Conservation (phyloP, 176 grass and related monocot species). For the Typha latifolia region DNA sequence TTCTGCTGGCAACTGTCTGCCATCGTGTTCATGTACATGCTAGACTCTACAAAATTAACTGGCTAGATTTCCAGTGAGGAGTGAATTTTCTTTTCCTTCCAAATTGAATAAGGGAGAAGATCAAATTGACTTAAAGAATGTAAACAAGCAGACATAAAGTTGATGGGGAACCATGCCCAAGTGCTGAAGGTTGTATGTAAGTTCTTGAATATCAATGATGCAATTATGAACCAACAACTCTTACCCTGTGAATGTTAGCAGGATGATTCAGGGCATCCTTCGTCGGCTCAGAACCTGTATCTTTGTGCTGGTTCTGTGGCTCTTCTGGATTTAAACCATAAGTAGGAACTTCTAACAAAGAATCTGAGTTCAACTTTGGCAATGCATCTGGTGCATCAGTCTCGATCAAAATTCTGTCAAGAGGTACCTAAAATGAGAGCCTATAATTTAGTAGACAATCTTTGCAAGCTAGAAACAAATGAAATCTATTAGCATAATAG, state of each 20-base stretch:
- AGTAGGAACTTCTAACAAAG: conserved; percentile 32
- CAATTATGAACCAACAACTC: conserved; percentile 16
- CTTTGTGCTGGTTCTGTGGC: conserved; percentile 11
- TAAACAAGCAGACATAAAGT: too few species aligned
- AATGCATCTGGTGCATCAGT: conserved; percentile 74
- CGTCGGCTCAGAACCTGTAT: conserved; percentile 13
- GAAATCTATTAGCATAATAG: conserved; percentile 1
- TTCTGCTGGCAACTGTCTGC: too few species aligned
- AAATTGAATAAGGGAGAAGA: too few species aligned
- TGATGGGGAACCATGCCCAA: too few species aligned
- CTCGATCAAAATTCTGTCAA: conserved; percentile 83
- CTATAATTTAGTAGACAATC: conserved; percentile 6
- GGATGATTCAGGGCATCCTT: conserved; percentile 64
- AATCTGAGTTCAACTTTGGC: conserved; percentile 43
- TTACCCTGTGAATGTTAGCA: conserved; percentile 77
- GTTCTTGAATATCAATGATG: conserved; percentile 11
- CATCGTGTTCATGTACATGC: too few species aligned
- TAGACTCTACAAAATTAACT: too few species aligned
- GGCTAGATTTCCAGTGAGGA: too few species aligned
- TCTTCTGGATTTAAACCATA: conserved; percentile 18
- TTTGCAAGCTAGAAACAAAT: background rate
- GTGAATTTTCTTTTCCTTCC: too few species aligned
- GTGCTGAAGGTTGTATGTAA: too few species aligned
- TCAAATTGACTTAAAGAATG: too few species aligned
- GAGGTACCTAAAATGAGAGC: conserved; percentile 49